Base-by-base conservation (phyloP, 768 basidiomycete genomes). In the Agaricus blazei region DNA sequence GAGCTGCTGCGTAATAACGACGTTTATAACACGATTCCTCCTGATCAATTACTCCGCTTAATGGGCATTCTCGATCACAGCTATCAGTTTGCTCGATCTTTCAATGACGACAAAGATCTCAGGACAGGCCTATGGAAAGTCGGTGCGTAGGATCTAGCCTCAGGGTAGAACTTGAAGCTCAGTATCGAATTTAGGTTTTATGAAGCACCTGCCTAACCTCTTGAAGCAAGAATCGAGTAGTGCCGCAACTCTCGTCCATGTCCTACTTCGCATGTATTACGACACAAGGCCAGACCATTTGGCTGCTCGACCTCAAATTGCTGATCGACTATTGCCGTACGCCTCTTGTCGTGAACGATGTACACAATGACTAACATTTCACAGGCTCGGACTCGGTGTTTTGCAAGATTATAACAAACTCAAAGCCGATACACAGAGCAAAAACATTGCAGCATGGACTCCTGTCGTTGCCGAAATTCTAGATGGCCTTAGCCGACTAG, bases 101-200 rank as follows among this genome's bases (percentile, higher is more conserved):
- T 99, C 76, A 99, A 99, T 65, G 97, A 97, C 49, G 94, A 98
- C 69, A 97, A 96, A 74, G 97, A 98, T 48, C 78, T 99, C 34
- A 82, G 97, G 12, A 98, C 93, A 45, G 94, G 91, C 3, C 75
- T 99, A 54, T 99, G 97, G 97, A 98, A 96, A 97, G 97, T 98
- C 64, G 96, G 95, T 93, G 59, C 71, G 95, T 85, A 34, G 48
- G 37, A 34, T 4, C 8, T n/a, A 5, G 15, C 27, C 19, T 23
- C 14, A 27, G 9, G 12, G 8, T 48, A 15, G 31, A 8, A 37
- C 9, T 6, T 37, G n/a, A 11, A 19, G 4, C 31, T 37, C 27
- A 51, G n/a, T 11, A 12, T 31, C 15, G 44, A 23, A 24, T 43
- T 11, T 57, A 98, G 95, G 97, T 6, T 99, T 99, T 74, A 99